Evolutionary conservation across 1,284 basidiomycete species (phyloP), one percentile per base, ranked within the genome.

Genomic region (Malassezia obtusa): DNA sequence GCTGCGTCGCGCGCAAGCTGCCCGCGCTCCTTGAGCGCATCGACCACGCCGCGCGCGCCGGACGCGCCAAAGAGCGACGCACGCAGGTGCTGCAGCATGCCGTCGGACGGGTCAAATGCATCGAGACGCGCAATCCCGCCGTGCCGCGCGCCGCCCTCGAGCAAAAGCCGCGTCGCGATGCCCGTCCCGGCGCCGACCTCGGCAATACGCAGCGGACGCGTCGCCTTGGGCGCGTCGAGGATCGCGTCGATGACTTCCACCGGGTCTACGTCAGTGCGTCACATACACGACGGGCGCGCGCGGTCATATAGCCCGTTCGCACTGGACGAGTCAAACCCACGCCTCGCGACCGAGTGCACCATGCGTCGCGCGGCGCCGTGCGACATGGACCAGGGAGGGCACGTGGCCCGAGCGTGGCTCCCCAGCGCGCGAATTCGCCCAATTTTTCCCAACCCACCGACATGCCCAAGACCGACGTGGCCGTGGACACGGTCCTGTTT

Each of bases 121-220:
- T 48, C 43, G 11, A 61, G 43, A 6, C 57, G 59, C 12, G 45
- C 47, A 25, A 66, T 51, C 3, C 60, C 60, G 6, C 57, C 58
- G 24, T 54, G 57, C 6, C 54, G 56, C 0, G 45, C 51, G 17
- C 58, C 61, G 22, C 57, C 63, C 31, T 52, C 43, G 4, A 69
- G 58, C 12, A 71, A 47, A 40, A 67, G 58, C 5, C 67, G 58
- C 6, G 67, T 67, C 6, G 60, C 61, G 36, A 71, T 70, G 19
- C 68, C 68, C 2, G 68, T 71, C 2, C 68, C 68, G 0, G 66
- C 60, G 26, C 67, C 68, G 17, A 71, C 52, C 58, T 71, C 68
- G 37, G 65, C 60, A 30, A 70, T 55, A 21, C 61, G 62, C n/a
- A 67, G 44, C 1, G 63, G 59, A 3, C 49, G 21, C 1, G 50